Percentiles rank a stretch among this genome's conserved stretches.
phyloP scores from a whole-genome alignment of 768 basidiomycete genomes.

The Hericium alpestre region DNA sequence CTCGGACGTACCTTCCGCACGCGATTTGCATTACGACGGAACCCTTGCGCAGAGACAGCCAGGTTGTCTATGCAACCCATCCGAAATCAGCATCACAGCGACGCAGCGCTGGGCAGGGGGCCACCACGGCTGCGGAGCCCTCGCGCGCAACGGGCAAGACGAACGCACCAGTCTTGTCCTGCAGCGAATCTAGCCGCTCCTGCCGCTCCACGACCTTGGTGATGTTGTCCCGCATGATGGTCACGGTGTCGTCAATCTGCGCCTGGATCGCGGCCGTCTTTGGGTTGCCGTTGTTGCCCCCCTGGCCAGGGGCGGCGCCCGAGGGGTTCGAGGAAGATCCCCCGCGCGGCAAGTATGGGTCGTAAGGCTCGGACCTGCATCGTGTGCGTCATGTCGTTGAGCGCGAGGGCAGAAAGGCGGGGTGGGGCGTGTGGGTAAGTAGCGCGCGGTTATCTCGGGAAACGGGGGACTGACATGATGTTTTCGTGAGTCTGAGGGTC shows the following conservation, averaged over 20 bases:
- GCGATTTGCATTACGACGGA: conserved; percentile 92
- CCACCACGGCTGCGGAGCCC: neutral
- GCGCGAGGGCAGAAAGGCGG: conserved; percentile 8
- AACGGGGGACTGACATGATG: conserved; percentile 9
- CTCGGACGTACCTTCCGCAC: conserved; percentile 77
- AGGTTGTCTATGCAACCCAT: conserved; percentile 63
- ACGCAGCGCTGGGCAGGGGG: neutral
- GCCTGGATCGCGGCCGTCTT: conserved; percentile 93
- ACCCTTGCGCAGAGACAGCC: conserved; percentile 97
- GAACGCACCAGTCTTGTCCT: conserved; percentile 92
- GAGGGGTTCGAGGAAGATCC: conserved; percentile 48
- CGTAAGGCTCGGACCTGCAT: conserved; percentile 94
- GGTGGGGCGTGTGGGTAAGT: neutral
- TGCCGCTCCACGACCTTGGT: conserved; percentile 92
- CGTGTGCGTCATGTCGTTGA: conserved; percentile 11
- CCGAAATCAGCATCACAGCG: neutral
- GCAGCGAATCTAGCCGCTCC: conserved; percentile 84
- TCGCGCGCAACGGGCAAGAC: neutral
- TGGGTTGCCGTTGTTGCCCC: conserved; percentile 54
- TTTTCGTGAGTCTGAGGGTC: conserved; percentile 3
- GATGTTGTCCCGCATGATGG: conserved; percentile 97
- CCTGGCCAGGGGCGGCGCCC: conserved; percentile 29
- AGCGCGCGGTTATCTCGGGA: neutral
- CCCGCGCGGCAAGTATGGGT: conserved; percentile 91
- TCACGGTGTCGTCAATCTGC: conserved; percentile 97